A percentile compares a stretch with the other conserved stretches of the same genome.
Evolutionary conservation across 1,284 basidiomycete genomes (phyloP).

Genomic region (Cystobasidium slooffiae): DNA sequence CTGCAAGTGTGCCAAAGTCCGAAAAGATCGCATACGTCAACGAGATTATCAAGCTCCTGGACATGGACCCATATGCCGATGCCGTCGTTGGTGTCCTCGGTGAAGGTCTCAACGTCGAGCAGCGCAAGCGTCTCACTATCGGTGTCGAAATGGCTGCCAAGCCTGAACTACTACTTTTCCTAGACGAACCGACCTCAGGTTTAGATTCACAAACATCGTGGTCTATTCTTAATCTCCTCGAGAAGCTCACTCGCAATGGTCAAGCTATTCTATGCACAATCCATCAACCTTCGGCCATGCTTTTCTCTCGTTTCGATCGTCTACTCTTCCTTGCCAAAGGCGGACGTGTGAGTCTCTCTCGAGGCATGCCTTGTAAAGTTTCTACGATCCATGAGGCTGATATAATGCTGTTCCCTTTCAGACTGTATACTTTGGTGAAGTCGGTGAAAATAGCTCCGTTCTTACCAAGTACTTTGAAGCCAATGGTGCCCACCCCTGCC

Average conservation of each 20-base stretch:
- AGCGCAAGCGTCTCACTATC: constrained; percentile 78
- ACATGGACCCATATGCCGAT: constrained; percentile 71
- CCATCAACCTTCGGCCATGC: constrained; percentile 71
- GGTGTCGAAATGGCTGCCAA: constrained; percentile 77
- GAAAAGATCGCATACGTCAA: constrained; percentile 85
- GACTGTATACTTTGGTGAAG: constrained; percentile 65
- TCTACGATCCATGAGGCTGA: constrained; percentile 36
- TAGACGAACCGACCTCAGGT: constrained; percentile 67
- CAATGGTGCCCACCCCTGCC: constrained; percentile 61
- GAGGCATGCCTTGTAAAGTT: neutral
- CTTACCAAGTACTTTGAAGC: constrained; percentile 63
- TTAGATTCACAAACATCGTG: constrained; percentile 70
- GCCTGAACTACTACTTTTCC: constrained; percentile 76
- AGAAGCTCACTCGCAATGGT: constrained; percentile 78
- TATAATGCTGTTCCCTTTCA: constrained; percentile 52
- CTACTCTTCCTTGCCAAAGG: constrained; percentile 62
- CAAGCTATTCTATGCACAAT: constrained; percentile 63
- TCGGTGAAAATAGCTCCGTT: constrained; percentile 62
- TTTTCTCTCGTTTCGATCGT: constrained; percentile 69
- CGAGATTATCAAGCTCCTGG: constrained; percentile 76
- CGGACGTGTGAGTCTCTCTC: constrained; percentile 61
- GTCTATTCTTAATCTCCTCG: constrained; percentile 78
- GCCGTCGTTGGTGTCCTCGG: constrained; percentile 77
- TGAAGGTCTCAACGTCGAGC: constrained; percentile 65
- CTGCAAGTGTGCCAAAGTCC: constrained; percentile 65